Base-by-base conservation (phyloP, 2,329 filamentous ascomycete species). In the Colletotrichum truncatum region DNA sequence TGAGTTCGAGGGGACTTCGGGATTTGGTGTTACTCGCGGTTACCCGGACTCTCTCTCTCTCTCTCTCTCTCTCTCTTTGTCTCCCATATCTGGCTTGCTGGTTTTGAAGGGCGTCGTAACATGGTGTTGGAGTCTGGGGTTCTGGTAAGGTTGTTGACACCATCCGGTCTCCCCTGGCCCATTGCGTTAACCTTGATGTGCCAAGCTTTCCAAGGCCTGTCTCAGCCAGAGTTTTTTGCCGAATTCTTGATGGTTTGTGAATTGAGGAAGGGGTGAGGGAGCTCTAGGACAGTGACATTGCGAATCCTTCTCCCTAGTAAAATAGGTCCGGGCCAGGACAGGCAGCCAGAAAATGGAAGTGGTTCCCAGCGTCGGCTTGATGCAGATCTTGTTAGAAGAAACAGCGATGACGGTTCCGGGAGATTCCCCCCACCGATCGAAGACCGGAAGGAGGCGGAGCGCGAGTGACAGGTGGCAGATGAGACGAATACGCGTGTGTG, bases 381-480 rank as follows among this genome's bases (percentile, higher is more conserved):
- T 30, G 64, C 59, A 66, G 64, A 66, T 66, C 64, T 48, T 64
- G 59, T 59, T 53, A 72, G 72, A 66, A 67, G 68, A 71, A 69
- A 70, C 65, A 67, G 45, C 56, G 61, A 64, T 61, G 53, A 64
- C 52, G 30, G 59, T 48, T 39, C 45, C 55, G 68, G 66, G 60
- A 55, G 57, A 55, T 63, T 32, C 51, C 43, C 67, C 68, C 68
- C 67, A 68, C 69, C 66, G 61, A 67, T 68, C 67, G 64, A 60
- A 69, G 65, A 71, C 69, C 69, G 65, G 67, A 72, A 69, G 71
- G 60, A 70, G 70, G 59, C 64, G 65, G 70, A 70, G 65, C 64
- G 60, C 51, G 65, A 55, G 64, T 66, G 64, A 66, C 64, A 66
- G 64, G 52, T 58, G 51, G 46, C 48, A 71, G 54, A 70, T 72